phyloP scores from a whole-genome alignment of 768 basidiomycete species.

The Hygrocybe punicea region DNA sequence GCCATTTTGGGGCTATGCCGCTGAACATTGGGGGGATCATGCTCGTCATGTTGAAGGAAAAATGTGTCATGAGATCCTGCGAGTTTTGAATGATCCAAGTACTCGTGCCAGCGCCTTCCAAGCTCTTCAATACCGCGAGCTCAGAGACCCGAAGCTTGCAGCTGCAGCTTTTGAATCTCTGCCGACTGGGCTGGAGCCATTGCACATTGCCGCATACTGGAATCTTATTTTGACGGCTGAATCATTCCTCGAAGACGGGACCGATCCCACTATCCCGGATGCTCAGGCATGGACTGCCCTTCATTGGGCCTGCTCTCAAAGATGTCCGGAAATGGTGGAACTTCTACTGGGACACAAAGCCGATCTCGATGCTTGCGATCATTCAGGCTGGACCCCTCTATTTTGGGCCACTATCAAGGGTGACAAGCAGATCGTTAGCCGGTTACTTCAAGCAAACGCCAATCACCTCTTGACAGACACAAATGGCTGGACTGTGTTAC shows the following conservation, averaged over 20 bases:
- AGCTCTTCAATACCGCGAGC: conserved; percentile 10
- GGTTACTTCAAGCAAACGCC: conserved; percentile 6
- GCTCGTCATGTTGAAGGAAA: conserved; percentile 6
- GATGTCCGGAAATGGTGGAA: conserved; percentile 5
- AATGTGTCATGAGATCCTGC: conserved; percentile 1
- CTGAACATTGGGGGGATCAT: conserved; percentile 11
- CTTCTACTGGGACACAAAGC: conserved; percentile 8
- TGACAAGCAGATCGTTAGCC: conserved; percentile 2
- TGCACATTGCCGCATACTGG: conserved; percentile 11
- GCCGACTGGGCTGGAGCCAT: conserved; percentile 6
- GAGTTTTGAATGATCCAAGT: conserved; percentile 2
- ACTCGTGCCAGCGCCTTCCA: conserved; percentile 10
- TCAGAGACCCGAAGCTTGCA: conserved; percentile 5
- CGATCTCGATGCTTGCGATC: conserved; percentile 8
- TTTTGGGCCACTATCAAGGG: conserved; percentile 15
- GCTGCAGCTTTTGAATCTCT: conserved; percentile 11
- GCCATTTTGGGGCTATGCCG: conserved; percentile 10
- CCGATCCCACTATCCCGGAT: conserved; percentile 1
- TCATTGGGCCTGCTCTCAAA: conserved; percentile 13
- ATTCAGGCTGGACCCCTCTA: conserved; percentile 10
- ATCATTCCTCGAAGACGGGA: conserved; percentile 1
- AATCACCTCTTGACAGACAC: conserved; percentile 11
- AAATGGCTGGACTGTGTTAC: conserved; percentile 11
- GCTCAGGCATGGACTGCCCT: conserved; percentile 12
- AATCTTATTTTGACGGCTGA: conserved; percentile 9